phyloP scores from a whole-genome alignment of 495 filamentous ascomycete genomes.

The Alectoria sarmentosa region DNA sequence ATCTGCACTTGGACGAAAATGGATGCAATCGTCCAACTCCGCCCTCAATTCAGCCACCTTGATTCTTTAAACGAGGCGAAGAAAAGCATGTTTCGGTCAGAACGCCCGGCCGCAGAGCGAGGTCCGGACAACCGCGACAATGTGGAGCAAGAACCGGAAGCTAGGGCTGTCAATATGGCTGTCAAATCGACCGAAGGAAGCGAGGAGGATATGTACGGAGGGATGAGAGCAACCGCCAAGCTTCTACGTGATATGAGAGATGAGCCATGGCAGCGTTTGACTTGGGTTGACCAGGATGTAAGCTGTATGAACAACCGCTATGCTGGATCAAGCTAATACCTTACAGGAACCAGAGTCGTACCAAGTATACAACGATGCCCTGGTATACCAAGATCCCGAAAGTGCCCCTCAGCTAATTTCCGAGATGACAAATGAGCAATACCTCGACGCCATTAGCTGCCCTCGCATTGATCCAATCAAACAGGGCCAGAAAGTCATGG shows the following conservation, averaged over 20 bases:
- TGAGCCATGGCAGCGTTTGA: constrained; percentile 57
- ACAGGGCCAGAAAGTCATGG: constrained; percentile 29
- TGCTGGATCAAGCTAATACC: constrained; percentile 21
- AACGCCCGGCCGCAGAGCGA: constrained; percentile 35
- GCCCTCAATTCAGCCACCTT: constrained; percentile 67
- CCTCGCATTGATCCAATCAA: constrained; percentile 47
- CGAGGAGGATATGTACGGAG: constrained; percentile 34
- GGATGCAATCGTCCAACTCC: constrained; percentile 61
- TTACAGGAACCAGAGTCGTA: constrained; percentile 54
- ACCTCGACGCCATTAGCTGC: constrained; percentile 59
- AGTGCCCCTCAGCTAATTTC: constrained; percentile 45
- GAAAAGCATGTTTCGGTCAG: constrained; percentile 23
- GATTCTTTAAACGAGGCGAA: constrained; percentile 56
- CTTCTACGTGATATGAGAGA: constrained; percentile 55
- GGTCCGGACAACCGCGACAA: constrained; percentile 31
- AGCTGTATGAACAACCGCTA: constrained; percentile 16
- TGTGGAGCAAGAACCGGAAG: constrained; percentile 37
- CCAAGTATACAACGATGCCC: constrained; percentile 49
- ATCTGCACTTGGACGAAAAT: constrained; percentile 35
- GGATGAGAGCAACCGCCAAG: constrained; percentile 44
- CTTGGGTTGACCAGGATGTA: constrained; percentile 65
- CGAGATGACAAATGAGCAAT: constrained; percentile 48
- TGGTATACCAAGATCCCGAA: constrained; percentile 50
- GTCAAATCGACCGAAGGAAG: constrained; percentile 56
- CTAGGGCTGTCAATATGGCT: constrained; percentile 58